Conservation (phyloP, 441 rosid species). For the Hypseocharis bilobata region DNA sequence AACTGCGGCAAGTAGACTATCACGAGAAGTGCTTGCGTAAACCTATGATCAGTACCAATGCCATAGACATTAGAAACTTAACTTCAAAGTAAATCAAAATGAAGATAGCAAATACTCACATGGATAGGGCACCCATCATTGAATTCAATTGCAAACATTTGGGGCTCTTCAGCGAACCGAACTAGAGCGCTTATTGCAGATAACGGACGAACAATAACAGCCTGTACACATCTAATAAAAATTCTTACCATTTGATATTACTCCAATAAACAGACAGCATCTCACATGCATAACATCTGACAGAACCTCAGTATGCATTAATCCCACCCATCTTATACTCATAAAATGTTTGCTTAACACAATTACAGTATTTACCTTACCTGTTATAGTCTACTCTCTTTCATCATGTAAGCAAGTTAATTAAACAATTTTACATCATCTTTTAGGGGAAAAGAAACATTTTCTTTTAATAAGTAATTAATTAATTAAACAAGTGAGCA, state of each 20-base stretch:
- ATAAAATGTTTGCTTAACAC: not conserved
- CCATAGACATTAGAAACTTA: slow-evolving; percentile 27
- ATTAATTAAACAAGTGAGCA: no score
- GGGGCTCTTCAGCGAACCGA: slow-evolving; percentile 99
- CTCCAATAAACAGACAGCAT: slow-evolving; percentile 18
- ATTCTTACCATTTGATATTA: slow-evolving; percentile 58
- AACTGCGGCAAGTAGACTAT: slow-evolving; percentile 90
- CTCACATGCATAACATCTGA: slow-evolving; percentile 11
- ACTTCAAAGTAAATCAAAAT: slow-evolving; percentile 19
- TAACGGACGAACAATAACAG: slow-evolving; percentile 87
- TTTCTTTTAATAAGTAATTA: not conserved
- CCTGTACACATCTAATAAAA: slow-evolving; percentile 95
- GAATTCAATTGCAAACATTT: slow-evolving; percentile 96
- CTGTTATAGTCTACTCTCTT: not conserved
- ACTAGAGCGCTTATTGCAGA: slow-evolving; percentile 82
- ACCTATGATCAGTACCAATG: slow-evolving; percentile 43
- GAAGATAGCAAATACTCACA: slow-evolving; percentile 45
- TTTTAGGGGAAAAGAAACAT: not conserved
- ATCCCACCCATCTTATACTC: not conserved
- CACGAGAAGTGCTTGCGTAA: slow-evolving; percentile 94
- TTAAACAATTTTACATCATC: not conserved
- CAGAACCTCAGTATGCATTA: slow-evolving; percentile 3
- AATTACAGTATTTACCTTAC: not conserved
- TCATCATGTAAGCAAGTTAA: not conserved
- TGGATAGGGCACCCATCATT: slow-evolving; percentile 93